Percentiles rank a stretch among this genome's conserved stretches.
phyloP scores from a whole-genome alignment of 768 basidiomycete genomes.

The Serendipita sp. region DNA sequence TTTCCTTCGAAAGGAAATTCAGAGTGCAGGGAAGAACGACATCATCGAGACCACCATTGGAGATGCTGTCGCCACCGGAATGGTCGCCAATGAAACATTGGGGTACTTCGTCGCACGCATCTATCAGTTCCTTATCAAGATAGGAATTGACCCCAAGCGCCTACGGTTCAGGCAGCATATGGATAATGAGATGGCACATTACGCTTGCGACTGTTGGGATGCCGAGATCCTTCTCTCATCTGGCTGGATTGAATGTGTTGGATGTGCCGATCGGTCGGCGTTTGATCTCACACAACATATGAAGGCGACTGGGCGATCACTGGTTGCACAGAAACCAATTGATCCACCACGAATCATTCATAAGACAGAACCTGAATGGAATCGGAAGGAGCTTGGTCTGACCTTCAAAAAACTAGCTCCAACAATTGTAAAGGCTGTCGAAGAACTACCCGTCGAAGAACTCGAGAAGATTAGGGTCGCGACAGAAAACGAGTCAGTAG shows the following conservation, averaged over 20 bases:
- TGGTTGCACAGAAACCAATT: constrained; percentile 74
- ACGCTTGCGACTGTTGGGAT: constrained; percentile 98
- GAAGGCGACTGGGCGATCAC: constrained; percentile 61
- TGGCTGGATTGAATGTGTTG: constrained; percentile 97
- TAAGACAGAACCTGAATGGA: constrained; percentile 58
- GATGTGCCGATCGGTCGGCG: constrained; percentile 94
- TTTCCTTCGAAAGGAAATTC: constrained; percentile 72
- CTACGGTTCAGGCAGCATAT: constrained; percentile 96
- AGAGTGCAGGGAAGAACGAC: constrained; percentile 53
- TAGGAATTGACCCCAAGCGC: constrained; percentile 71
- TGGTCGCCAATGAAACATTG: constrained; percentile 92
- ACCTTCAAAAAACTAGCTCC: constrained; percentile 75
- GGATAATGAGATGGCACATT: constrained; percentile 99
- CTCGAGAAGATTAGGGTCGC: constrained; percentile 51
- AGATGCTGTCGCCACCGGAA: constrained; percentile 69
- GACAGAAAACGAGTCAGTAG: constrained; percentile 52
- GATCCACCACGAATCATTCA: constrained; percentile 75
- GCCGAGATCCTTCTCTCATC: constrained; percentile 90
- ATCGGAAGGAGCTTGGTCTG: constrained; percentile 81
- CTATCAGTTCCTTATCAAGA: constrained; percentile 71
- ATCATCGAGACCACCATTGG: constrained; percentile 57
- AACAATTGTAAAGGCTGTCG: constrained; percentile 43
- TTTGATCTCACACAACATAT: constrained; percentile 90
- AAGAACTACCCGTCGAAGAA: constrained; percentile 46
- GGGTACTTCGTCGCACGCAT: constrained; percentile 95